phyloP scores from a whole-genome alignment of 257 asterid genomes.

The Solanum bukasovii region DNA sequence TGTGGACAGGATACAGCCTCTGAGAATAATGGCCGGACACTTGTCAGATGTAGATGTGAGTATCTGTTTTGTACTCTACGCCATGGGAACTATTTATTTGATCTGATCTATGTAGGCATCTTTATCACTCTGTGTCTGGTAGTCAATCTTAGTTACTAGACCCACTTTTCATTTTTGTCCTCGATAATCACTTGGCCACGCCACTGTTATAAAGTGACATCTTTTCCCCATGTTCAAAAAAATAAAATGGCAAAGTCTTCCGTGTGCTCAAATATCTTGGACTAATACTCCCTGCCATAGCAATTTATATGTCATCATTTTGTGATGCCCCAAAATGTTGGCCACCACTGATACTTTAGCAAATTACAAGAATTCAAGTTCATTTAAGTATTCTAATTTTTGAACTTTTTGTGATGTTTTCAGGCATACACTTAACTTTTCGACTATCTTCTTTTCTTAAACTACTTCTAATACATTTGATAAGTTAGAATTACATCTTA shows the following conservation, averaged over 20 bases:
- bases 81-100: background rate
- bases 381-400: background rate
- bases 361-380: background rate
- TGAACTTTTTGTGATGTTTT: background rate
- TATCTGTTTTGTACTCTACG: background rate
- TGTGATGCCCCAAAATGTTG: background rate
- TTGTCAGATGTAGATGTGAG: conserved; percentile 97
- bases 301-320: background rate
- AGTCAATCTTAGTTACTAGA: background rate
- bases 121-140: background rate
- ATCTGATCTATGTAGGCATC: background rate
- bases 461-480: background rate
- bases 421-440: background rate
- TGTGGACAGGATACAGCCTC: conserved; percentile 80
- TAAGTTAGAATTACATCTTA: background rate
- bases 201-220: background rate
- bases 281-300: background rate
- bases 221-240: background rate
- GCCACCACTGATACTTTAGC: no score
- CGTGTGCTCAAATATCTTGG: background rate
- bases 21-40: conserved; percentile 98
- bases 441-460: background rate
- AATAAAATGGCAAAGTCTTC: background rate
- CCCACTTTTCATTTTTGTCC: background rate
- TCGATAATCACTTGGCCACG: background rate